Percentiles rank a stretch among this genome's conserved stretches.
These are phyloP conservation scores for Sporothrix variecibatus DNA, from an alignment of 2,329 filamentous ascomycete species.

Conservation along the genomic window DNA sequence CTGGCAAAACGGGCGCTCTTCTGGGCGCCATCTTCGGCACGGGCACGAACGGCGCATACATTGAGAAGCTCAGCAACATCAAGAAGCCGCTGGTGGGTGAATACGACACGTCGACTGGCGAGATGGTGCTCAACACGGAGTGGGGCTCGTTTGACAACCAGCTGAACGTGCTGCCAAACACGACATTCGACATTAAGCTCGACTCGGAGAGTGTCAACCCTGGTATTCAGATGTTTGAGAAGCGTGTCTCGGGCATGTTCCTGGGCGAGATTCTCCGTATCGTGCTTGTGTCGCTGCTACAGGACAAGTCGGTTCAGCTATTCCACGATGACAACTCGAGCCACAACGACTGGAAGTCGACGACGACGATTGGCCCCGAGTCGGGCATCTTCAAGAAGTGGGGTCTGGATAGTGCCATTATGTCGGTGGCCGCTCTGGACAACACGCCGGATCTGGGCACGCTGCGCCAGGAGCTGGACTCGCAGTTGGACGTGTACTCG, in stretches of 20 bases:
- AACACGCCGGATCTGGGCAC: conserved; percentile 69
- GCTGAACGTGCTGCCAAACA: conserved; percentile 83
- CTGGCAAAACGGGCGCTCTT: conserved; percentile 80
- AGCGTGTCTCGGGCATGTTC: conserved; percentile 98
- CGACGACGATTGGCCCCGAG: conserved; percentile 65
- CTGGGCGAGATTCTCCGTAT: conserved; percentile 88
- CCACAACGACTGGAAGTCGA: conserved; percentile 68
- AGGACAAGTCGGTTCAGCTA: conserved; percentile 65
- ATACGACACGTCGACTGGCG: conserved; percentile 77
- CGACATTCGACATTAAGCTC: conserved; percentile 75
- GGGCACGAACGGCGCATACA: conserved; percentile 94
- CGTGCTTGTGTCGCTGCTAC: conserved; percentile 70
- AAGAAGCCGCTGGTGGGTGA: conserved; percentile 72
- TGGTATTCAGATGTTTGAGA: conserved; percentile 98
- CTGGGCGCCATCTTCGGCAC: conserved; percentile 98
- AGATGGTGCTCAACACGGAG: conserved; percentile 98
- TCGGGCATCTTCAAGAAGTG: conserved; percentile 75
- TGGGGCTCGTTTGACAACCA: conserved; percentile 99
- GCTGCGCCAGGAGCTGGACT: conserved; percentile 76
- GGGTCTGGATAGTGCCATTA: conserved; percentile 87
- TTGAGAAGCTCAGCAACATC: conserved; percentile 85
- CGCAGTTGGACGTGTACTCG: conserved; percentile 72
- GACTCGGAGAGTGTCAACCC: conserved; percentile 85
- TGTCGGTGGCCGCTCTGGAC: conserved; percentile 85
- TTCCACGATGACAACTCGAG: conserved; percentile 77